Percentiles rank a stretch among this genome's conserved stretches.
phyloP scores from a whole-genome alignment of 1,284 basidiomycete species.

The Boletus subluridellus region DNA sequence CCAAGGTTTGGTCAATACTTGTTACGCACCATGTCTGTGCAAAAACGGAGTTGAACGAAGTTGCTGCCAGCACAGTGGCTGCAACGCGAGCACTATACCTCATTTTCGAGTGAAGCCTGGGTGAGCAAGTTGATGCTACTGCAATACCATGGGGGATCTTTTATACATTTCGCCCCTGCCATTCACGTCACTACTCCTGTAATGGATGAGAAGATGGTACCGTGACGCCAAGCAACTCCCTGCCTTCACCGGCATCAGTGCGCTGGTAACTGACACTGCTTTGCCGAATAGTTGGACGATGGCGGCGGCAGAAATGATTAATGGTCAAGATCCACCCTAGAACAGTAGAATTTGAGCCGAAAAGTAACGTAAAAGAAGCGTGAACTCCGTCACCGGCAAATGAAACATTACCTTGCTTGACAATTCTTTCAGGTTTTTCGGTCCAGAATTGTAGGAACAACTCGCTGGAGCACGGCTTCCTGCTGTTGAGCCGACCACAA shows the following conservation, averaged over 20 bases:
- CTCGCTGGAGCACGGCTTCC: too few species aligned
- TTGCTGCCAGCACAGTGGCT: slow-evolving; percentile 1
- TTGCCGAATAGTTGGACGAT: not conserved
- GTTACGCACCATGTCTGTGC: slow-evolving; percentile 28
- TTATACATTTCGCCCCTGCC: not conserved
- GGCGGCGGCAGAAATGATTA: too few species aligned
- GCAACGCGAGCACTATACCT: not conserved
- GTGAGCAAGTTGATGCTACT: too few species aligned
- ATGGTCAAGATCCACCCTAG: too few species aligned
- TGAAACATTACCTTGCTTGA: too few species aligned
- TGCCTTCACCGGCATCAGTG: not conserved
- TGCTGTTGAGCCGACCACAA: too few species aligned
- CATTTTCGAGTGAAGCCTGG: slow-evolving; percentile 6
- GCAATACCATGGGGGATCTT: not conserved
- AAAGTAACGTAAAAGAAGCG: too few species aligned
- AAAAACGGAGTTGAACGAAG: slow-evolving; percentile 2
- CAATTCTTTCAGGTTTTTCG: too few species aligned
- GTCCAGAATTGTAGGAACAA: too few species aligned
- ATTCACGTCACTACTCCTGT: not conserved
- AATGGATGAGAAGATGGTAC: not conserved
- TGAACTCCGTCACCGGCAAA: too few species aligned
- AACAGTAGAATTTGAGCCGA: too few species aligned
- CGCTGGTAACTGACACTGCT: not conserved
- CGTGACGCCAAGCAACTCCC: not conserved
- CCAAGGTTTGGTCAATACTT: not conserved